Evolutionary conservation across 345 rosid species (phyloP).

Genomic region (Eucalyptus curtisii): DNA sequence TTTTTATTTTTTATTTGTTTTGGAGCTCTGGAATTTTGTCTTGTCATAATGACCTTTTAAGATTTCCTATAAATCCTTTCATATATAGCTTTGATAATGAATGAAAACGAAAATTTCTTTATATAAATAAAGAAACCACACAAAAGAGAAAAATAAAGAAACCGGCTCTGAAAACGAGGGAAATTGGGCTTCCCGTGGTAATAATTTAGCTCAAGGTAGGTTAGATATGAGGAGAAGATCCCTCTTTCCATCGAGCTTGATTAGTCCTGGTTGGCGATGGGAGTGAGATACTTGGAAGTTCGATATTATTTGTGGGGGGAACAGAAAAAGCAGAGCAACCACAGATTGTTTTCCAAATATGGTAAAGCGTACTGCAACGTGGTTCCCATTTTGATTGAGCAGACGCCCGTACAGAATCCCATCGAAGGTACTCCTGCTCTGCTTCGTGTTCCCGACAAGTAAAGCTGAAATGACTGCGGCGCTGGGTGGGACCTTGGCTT

Average conservation of each 20-base stretch:
- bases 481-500: not conserved
- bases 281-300: not conserved
- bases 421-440: not conserved
- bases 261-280: not conserved
- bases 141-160: not conserved
- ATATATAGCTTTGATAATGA: too few relatives aligned
- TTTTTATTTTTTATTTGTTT: too few relatives aligned
- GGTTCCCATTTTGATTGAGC: not conserved
- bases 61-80: too few relatives aligned
- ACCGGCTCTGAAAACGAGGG: not conserved
- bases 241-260: not conserved
- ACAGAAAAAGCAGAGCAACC: not conserved
- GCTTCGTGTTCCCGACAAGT: not conserved
- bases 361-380: not conserved
- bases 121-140: not conserved
- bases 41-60: too few relatives aligned
- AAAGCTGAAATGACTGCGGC: not conserved
- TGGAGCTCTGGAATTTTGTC: too few relatives aligned
- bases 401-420: not conserved
- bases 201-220: not conserved
- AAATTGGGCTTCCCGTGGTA: not conserved
- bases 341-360: not conserved
- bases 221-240: not conserved
- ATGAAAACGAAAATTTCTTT: too few relatives aligned
- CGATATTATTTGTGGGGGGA: not conserved